Conservation (phyloP, 169 alveolate genomes). For the Eimeria sp. region DNA sequence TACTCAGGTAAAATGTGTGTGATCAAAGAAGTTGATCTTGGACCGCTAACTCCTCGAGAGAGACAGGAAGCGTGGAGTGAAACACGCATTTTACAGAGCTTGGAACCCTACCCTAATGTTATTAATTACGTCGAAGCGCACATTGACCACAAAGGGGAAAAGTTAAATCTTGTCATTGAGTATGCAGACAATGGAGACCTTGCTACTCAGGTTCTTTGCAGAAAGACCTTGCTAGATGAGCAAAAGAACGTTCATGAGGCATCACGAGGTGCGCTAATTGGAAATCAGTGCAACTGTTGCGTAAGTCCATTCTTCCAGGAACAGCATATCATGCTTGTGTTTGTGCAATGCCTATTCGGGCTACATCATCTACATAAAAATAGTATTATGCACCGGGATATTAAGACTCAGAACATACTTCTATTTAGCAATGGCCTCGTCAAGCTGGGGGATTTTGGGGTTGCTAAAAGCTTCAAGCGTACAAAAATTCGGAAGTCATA, state of each 20-base stretch:
- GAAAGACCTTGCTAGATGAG: conserved; percentile 49
- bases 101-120: conserved; percentile 63
- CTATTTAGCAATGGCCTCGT: conserved; percentile 90
- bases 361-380: conserved; percentile 94
- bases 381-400: conserved; percentile 96
- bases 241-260: not conserved
- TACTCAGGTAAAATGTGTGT: conserved; percentile 46
- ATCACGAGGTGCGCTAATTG: not conserved
- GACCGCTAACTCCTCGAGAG: conserved; percentile 2
- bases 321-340: conserved; percentile 85
- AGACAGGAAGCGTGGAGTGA: conserved; percentile 64
- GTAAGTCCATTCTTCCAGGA: conserved; percentile 43
- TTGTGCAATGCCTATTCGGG: conserved; percentile 93
- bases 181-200: conserved; percentile 72
- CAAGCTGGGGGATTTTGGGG: conserved; percentile 97
- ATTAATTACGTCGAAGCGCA: conserved; percentile 23
- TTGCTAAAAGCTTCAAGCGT: conserved; percentile 94
- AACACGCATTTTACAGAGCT: conserved; percentile 43
- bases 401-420: conserved; percentile 96
- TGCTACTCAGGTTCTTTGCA: conserved; percentile 33
- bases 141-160: conserved; percentile 32
- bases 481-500: conserved; percentile 25
- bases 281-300: not conserved
- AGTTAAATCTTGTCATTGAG: conserved; percentile 38
- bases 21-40: conserved; percentile 57